Base-by-base conservation (phyloP, 176 grass and related monocot species). In the Eremochloa ophiuroides region DNA sequence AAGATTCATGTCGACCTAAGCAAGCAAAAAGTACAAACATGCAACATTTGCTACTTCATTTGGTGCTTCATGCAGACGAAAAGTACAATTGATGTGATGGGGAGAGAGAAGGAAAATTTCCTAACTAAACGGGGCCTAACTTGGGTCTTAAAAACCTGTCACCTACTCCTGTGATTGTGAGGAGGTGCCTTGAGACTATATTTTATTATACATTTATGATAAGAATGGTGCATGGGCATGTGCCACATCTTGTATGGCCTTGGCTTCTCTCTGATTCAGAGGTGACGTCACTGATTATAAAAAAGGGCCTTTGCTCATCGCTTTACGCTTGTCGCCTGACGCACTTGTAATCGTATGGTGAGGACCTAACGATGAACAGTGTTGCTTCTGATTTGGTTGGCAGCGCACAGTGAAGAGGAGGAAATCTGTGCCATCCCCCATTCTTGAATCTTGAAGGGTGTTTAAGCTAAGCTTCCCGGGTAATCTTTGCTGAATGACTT, bases 81-180 rank as follows among this genome's bases (percentile, higher is more conserved):
- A n/a, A n/a, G n/a, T n/a, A n/a, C n/a, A n/a, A n/a, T n/a, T n/a
- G n/a, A n/a, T n/a, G n/a, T n/a, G n/a, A n/a, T n/a, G n/a, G n/a
- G n/a, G n/a, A n/a, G n/a, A n/a, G n/a, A n/a, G n/a, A n/a, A n/a
- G n/a, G n/a, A n/a, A n/a, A n/a, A n/a, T n/a, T n/a, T n/a, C n/a
- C n/a, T n/a, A n/a, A n/a, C n/a, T n/a, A n/a, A n/a, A n/a, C n/a
- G n/a, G n/a, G n/a, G n/a, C n/a, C n/a, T 33, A 66, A 27, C 59
- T 82, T 78, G 40, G 66, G 73, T 82, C 38, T 58, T 82, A 67
- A 85, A 85, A n/a, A n/a, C 71, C 78, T 82, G 83, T 82, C 83
- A 82, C 73, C 87, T 78, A 66, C 87, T 78, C 78, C 84, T 46
- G 22, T 71, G 42, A 43, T n/a, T n/a, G n/a, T n/a, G n/a, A n/a